Evolutionary conservation across 768 basidiomycete genomes (phyloP).

Genomic region (Amyloporia xantha): DNA sequence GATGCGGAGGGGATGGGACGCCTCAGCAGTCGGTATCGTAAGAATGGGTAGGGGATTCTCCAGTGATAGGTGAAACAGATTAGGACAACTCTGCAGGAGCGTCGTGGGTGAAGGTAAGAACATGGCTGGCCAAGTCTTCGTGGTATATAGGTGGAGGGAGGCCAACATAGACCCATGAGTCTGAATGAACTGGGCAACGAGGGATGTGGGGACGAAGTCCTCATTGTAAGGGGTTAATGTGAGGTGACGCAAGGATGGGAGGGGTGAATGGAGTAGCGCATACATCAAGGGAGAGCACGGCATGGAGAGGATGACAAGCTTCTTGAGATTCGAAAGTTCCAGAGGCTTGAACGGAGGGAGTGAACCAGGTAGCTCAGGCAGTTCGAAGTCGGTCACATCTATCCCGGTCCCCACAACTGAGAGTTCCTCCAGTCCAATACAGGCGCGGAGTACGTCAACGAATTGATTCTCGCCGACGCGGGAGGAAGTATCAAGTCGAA

Average conservation of each 20-base stretch:
- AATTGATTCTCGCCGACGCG: conserved; percentile 44
- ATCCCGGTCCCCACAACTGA: conserved; percentile 57
- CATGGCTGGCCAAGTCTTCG: conserved; percentile 40
- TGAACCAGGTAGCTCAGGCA: conserved; percentile 12
- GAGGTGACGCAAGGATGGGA: conserved; percentile 58
- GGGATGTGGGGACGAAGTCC: conserved; percentile 49
- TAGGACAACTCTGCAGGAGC: conserved; percentile 21
- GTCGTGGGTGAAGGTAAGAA: conserved; percentile 20
- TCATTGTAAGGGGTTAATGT: conserved; percentile 73
- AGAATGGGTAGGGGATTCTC: conserved; percentile 61
- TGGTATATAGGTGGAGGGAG: conserved; percentile 61
- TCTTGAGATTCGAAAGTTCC: conserved; percentile 49
- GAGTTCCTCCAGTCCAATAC: conserved; percentile 53
- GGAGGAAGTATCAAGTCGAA: conserved; percentile 33
- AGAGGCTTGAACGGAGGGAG: conserved; percentile 36
- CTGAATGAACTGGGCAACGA: conserved; percentile 51
- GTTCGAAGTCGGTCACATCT: conserved; percentile 44
- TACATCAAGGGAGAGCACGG: conserved; percentile 58
- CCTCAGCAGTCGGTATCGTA: conserved; percentile 15
- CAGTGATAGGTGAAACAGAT: conserved; percentile 61
- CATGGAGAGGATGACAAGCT: conserved; percentile 58
- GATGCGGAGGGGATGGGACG: conserved; percentile 45
- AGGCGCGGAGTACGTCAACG: conserved; percentile 48
- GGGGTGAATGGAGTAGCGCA: conserved; percentile 48
- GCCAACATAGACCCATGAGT: conserved; percentile 51